Evolutionary conservation across 331 rosid species (phyloP).

Genomic region (Malus hybrid): DNA sequence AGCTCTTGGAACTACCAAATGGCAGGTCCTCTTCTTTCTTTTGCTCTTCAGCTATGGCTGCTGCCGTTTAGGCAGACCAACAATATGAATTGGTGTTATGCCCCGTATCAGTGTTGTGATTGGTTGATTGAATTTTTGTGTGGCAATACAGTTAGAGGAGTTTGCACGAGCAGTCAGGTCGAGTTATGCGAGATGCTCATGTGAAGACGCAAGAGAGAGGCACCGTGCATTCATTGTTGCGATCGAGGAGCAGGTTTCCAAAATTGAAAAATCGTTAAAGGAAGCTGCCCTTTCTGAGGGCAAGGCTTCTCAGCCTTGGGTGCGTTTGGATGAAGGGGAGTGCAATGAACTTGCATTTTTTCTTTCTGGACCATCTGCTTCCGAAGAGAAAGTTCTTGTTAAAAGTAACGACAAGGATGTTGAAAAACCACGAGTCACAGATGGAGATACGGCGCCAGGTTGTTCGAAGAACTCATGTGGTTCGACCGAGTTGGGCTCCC

Average conservation of each 20-base stretch:
- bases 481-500: slow-evolving; percentile 33
- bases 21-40: slow-evolving; percentile 58
- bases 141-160: slow-evolving; percentile 72
- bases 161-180: slow-evolving; percentile 59
- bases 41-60: not conserved
- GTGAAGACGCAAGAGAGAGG: slow-evolving; percentile 55
- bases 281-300: slow-evolving; percentile 45
- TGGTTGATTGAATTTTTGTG: slow-evolving; percentile 9
- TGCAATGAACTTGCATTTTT: slow-evolving; percentile 69
- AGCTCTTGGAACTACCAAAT: slow-evolving; percentile 81
- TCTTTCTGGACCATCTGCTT: slow-evolving; percentile 49
- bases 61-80: not conserved
- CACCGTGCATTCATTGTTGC: slow-evolving; percentile 65
- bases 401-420: slow-evolving; percentile 15
- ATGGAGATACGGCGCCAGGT: slow-evolving; percentile 18
- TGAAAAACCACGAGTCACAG: slow-evolving; percentile 28
- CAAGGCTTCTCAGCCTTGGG: slow-evolving; percentile 57
- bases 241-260: slow-evolving; percentile 45
- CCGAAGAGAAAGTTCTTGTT: slow-evolving; percentile 10
- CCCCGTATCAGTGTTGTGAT: not conserved
- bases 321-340: slow-evolving; percentile 75
- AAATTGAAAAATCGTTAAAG: slow-evolving; percentile 43
- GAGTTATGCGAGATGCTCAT: slow-evolving; percentile 52
- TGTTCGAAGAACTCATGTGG: slow-evolving; percentile 19
- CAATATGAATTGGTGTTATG: not conserved